Percentiles rank a stretch among this genome's conserved stretches.
phyloP scores from a whole-genome alignment of 148 eudicot genomes.

The Rhododendron henanense region DNA sequence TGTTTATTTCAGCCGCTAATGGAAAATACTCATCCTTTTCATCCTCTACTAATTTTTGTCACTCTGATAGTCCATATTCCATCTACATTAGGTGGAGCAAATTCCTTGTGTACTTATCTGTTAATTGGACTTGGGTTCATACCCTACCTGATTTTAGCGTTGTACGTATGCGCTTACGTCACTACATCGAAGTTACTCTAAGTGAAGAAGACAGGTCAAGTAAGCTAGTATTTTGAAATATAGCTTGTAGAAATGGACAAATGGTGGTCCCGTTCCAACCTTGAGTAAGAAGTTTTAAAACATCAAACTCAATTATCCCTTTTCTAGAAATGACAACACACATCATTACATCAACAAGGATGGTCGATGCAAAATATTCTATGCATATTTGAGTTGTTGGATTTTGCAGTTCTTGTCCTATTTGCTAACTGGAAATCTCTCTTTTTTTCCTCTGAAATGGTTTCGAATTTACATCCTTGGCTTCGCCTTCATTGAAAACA shows the following conservation, averaged over 20 bases:
- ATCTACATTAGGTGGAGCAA: not conserved
- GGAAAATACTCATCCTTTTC: not conserved
- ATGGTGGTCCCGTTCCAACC: not conserved
- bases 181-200: not conserved
- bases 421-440: not conserved
- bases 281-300: not conserved
- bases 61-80: not conserved
- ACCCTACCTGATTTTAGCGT: not conserved
- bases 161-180: not conserved
- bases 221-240: not conserved
- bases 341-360: not conserved
- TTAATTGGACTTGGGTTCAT: not conserved
- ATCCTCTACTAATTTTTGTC: not conserved
- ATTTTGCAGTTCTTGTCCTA: not conserved
- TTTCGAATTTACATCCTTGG: not conserved
- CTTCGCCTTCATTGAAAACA: not conserved
- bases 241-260: not conserved
- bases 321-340: not conserved
- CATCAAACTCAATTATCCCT: not conserved
- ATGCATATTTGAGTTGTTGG: not conserved
- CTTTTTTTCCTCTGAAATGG: not conserved
- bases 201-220: not conserved
- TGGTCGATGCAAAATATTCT: not conserved
- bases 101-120: not conserved
- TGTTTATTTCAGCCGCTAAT: not conserved